A percentile compares a stretch with the other conserved stretches of the same genome.
These are phyloP conservation scores for Candolleomyces aberdarensis DNA, from an alignment of 768 basidiomycete species.

Conservation along the genomic window DNA sequence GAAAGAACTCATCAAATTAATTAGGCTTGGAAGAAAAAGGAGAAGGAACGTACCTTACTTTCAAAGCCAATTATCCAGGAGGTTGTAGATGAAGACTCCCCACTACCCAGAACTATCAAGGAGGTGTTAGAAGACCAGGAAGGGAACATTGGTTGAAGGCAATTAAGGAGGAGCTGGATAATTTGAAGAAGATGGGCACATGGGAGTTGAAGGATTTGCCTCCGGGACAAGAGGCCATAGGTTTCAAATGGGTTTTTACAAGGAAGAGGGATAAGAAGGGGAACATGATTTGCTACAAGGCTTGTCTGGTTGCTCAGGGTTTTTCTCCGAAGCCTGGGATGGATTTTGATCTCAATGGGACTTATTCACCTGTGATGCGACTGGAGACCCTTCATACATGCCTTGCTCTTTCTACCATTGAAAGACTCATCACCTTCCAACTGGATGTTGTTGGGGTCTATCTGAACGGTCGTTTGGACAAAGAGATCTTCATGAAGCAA, in stretches of 20 bases:
- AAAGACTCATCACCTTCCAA: constrained; percentile 3
- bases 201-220: constrained; percentile 5
- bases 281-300: constrained; percentile 17
- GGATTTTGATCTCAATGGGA: constrained; percentile 31
- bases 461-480: constrained; percentile 21
- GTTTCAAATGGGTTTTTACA: constrained; percentile 16
- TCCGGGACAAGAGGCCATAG: constrained; percentile 17
- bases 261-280: constrained; percentile 19
- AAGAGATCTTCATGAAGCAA: constrained; percentile 24
- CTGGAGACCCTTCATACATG: constrained; percentile 18
- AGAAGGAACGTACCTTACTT: background rate
- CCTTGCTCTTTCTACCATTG: constrained; percentile 15
- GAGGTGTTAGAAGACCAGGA: background rate
- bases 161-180: constrained; percentile 10
- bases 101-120: background rate
- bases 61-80: background rate
- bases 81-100: background rate
- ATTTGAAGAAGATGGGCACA: constrained; percentile 4
- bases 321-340: constrained; percentile 27
- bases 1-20: too few species aligned
- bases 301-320: constrained; percentile 21
- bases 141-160: constrained; percentile 14
- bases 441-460: constrained; percentile 22
- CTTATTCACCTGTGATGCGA: constrained; percentile 23
- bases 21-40: too few species aligned